Base-by-base conservation (phyloP, 352 stramenopile species). In the Pythium phragmitis region DNA sequence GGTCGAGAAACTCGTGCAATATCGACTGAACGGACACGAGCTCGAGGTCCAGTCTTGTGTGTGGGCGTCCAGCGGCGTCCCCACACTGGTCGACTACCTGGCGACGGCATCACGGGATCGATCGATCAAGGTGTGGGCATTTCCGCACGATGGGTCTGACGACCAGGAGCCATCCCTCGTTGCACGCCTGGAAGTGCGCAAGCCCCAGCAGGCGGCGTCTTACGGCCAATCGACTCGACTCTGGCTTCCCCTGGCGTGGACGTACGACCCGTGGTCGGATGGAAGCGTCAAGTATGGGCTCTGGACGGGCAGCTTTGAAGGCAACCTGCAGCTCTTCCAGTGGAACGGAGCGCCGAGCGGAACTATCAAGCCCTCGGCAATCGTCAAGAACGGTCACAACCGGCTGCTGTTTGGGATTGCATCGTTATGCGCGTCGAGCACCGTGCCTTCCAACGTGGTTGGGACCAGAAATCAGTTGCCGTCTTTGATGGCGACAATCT, bases 191-290 rank as follows among this genome's bases (percentile, higher is more conserved):
- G 71, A 72, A 21, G 65, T 91, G 13, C 84, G 82, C n/a, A 87
- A 79, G n/a, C 62, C 70, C 16, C 88, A 91, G 50, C 79, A 89
- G 37, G 68, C 72, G 1, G 74, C 85, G 41, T 87, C 80, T 7
- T 80, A 79, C 57, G 83, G 73, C n/a, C 82, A 91, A 42, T 69
- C 79, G 7, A 87, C 86, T 36, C 80, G 87, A 1, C 68, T 93
- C 13, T 93, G 85, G 85, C 55, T 93, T 12, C 82, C 82, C 7
- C 65, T 90, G n/a, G 75, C 77, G 16, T 93, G 85, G 85, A 82
- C 68, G 49, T 60, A 60, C 13, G 58, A 26, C 14, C 46, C 12
- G 14, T 3, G 7, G 7, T 13, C 46, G 0, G 56, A 50, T 19
- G 50, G 14, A 26, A 7, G 42, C 33, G 34, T 39, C 34, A 63